Base-by-base conservation (phyloP, 768 basidiomycete genomes). In the Boletus edulis region DNA sequence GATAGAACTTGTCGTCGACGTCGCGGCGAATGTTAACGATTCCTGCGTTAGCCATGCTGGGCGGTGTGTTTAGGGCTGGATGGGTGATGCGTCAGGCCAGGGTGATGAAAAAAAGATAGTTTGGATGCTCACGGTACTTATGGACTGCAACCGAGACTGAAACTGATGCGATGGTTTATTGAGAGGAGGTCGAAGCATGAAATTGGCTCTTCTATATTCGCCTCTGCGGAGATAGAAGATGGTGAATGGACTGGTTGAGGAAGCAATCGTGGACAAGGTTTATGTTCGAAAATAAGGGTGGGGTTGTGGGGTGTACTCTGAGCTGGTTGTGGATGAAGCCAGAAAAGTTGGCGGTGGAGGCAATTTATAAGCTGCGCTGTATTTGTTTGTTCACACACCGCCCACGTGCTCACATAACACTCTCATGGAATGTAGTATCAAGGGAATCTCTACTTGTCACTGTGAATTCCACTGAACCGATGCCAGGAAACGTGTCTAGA, bases 1-100 rank as follows among this genome's bases (percentile, higher is more conserved):
- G 92, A 73, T 95, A 95, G 72, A 94, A 95, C 74, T 92, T 92
- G 80, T 96, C 92, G 76, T 94, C 91, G 78, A 95, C 91, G 77
- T 95, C 93, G 65, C 93, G 90, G 75, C 93, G 89, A 69, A 95
- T 89, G 78, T 95, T 95, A 53, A 95, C 93, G 70, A 86, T 79
- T 73, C 84, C 85, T 72, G 84, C 72, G 61, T 62, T 80, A 76
- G 92, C 90, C 91, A 94, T 95, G 71, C 68, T 93, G 88, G 83
- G 80, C 76, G 73, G 62, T 31, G 52, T 55, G 62, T 80, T 88
- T 75, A 90, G 65, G 82, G 86, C 87, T 59, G 5, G 41, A 46
- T 7, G 34, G 3, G 14, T 14, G 9, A 42, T 48, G 42, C 1
- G 18, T 64, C 8, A 57, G 20, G 15, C 9, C 32, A 42, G 41